A percentile compares a stretch with the other conserved stretches of the same genome.
These are phyloP conservation scores for Scleromitrula shiraiana DNA, from an alignment of 2,329 filamentous ascomycete species.

Conservation along the genomic window DNA sequence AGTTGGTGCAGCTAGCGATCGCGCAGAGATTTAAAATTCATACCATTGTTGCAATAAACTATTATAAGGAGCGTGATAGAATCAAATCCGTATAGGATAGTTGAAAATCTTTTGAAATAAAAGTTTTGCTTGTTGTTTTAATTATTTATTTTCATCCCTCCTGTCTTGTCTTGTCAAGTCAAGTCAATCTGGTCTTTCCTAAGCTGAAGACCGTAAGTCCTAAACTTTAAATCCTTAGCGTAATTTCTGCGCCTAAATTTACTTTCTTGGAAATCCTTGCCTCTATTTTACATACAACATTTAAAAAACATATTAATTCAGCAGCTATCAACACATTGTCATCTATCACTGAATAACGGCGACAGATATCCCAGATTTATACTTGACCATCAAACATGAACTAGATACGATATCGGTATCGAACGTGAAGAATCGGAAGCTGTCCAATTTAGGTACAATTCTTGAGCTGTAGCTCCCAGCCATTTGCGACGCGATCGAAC, in stretches of 20 bases:
- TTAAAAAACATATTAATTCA: no score
- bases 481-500: neutral
- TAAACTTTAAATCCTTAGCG: constrained; percentile 14
- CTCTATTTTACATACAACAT: neutral
- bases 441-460: no score
- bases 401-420: neutral
- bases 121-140: neutral
- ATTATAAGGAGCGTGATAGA: constrained; percentile 25
- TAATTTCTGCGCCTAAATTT: constrained; percentile 3
- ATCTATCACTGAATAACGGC: neutral
- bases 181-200: constrained; percentile 9
- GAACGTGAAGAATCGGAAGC: no score
- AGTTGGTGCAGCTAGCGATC: neutral
- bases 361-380: neutral
- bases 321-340: neutral
- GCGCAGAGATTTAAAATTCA: neutral
- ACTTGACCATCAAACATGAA: neutral
- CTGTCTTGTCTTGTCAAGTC: neutral
- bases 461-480: neutral
- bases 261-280: neutral
- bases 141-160: constrained; percentile 1
- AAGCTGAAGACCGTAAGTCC: neutral
- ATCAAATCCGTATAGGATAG: constrained; percentile 9
- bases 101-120: neutral
- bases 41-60: constrained; percentile 29